Base-by-base conservation (phyloP, 2,329 filamentous ascomycete genomes). In the Xylariaceae sp. region DNA sequence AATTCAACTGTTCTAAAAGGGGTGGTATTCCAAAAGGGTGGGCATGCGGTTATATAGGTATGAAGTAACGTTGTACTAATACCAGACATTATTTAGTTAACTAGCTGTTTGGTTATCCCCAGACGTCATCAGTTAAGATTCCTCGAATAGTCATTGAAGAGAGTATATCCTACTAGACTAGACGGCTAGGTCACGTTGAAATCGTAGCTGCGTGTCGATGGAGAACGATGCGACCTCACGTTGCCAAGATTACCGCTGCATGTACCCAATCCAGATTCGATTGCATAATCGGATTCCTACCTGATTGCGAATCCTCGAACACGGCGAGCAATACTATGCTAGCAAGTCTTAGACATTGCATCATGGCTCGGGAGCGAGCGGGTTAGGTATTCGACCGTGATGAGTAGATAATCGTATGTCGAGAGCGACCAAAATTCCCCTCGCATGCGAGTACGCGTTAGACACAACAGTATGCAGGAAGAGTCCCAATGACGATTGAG, bases 201-300 rank as follows among this genome's bases (percentile, higher is more conserved):
- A 47, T 45, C 23, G 42, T 53, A 29, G 21, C 43, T 40, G 40
- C 19, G 41, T 12, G 19, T 46, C 41, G 29, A 44, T 41, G 29
- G 20, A 45, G 6, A 47, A 48, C 2, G 20, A 19, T 43, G 20
- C 20, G 23, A 51, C 29, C 6, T 37, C n/a, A 43, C 14, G 16
- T 9, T 20, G 37, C 19, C 43, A 40, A 20, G 44, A 44, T 47
- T 47, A 49, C 19, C 48, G 40, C 32, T 26, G 26, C 18, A 20
- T 32, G 40, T n/a, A 52, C 19, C 43, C 21, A 45, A 26, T 47
- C 40, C 42, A 54, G 52, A 54, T 57, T 51, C 7, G n/a, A 50
- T 37, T 37, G 32, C 32, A 37, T 37, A 37, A 37, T 16, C 14
- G 12, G 32, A 37, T 7, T 37, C 32, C 32, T 37, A 37, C 32